phyloP scores from a whole-genome alignment of 225 moss, liverwort and hornwort genomes.

The Antitrichia curtipendula region DNA sequence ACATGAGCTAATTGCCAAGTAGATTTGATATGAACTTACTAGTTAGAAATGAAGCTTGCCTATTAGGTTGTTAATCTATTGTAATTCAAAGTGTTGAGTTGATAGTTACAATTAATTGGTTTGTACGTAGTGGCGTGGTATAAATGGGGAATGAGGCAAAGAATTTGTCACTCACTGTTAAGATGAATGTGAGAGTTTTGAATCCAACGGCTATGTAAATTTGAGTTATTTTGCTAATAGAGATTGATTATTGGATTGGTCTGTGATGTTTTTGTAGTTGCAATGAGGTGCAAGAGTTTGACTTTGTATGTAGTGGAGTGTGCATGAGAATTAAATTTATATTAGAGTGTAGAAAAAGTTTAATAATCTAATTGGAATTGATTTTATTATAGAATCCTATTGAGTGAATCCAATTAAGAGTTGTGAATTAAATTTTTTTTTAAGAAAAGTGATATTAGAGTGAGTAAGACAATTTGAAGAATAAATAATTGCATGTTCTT shows the following conservation, averaged over 20 bases:
- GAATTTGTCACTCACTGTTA: neutral
- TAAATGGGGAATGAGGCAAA: neutral
- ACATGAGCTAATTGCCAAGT: too few relatives aligned
- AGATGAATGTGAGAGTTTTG: neutral
- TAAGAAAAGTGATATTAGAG: neutral
- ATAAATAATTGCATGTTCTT: neutral
- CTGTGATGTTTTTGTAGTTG: neutral
- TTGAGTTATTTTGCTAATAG: neutral
- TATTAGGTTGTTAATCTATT: fast-evolving
- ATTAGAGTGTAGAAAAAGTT: neutral
- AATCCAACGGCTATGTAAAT: neutral
- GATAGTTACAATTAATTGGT: neutral
- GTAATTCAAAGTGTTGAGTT: neutral
- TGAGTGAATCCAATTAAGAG: neutral
- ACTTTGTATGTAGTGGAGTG: neutral
- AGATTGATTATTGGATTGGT: neutral
- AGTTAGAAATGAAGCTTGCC: neutral
- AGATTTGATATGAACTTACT: neutral
- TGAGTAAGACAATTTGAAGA: too few relatives aligned
- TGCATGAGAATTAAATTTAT: neutral
- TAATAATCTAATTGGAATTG: neutral
- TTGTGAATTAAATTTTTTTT: too few relatives aligned
- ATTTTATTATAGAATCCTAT: neutral
- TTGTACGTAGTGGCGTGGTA: neutral
- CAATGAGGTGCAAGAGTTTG: neutral